Percentiles rank a stretch among this genome's conserved stretches.
These are phyloP conservation scores for Globisporangium spiculum DNA, from an alignment of 352 stramenopile species.

Conservation along the genomic window DNA sequence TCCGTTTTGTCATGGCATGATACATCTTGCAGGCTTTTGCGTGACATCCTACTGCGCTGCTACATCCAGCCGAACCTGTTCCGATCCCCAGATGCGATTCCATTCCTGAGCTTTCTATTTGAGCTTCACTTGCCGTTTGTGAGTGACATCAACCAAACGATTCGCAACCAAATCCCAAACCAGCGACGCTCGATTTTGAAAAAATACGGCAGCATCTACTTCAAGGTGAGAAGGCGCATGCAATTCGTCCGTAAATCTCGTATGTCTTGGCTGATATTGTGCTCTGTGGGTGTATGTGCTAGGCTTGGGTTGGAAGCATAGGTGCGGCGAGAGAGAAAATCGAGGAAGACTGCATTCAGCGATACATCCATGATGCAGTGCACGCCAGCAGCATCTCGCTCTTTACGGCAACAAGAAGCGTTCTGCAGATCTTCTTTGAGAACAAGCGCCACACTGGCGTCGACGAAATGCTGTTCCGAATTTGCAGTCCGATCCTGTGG, in stretches of 20 bases:
- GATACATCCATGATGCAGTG: constrained; percentile 71
- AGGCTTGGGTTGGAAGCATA: constrained; percentile 62
- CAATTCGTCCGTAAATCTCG: too few species aligned
- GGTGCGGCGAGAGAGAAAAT: constrained; percentile 57
- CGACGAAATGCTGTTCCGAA: constrained; percentile 82
- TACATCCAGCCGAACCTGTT: constrained; percentile 88
- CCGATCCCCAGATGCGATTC: constrained; percentile 70
- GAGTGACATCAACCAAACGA: constrained; percentile 84
- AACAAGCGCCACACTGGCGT: constrained; percentile 80
- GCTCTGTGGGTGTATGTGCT: background rate
- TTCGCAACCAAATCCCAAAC: constrained; percentile 83
- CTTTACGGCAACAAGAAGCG: constrained; percentile 58
- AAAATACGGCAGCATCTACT: constrained; percentile 82
- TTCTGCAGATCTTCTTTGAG: constrained; percentile 85
- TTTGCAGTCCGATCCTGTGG: constrained; percentile 85
- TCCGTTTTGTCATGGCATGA: background rate
- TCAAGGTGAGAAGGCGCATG: constrained; percentile 32
- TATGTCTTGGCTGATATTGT: background rate
- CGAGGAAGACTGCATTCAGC: constrained; percentile 84
- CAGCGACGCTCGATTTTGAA: constrained; percentile 80
- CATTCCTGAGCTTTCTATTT: constrained; percentile 87
- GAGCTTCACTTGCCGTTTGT: constrained; percentile 83
- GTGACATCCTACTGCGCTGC: constrained; percentile 83
- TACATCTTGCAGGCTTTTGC: constrained; percentile 36
- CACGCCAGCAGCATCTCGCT: constrained; percentile 65